A percentile compares a stretch with the other conserved stretches of the same genome.
These are phyloP conservation scores for Talaromyces pinophilus DNA, from an alignment of 2,329 filamentous ascomycete genomes.

Conservation along the genomic window DNA sequence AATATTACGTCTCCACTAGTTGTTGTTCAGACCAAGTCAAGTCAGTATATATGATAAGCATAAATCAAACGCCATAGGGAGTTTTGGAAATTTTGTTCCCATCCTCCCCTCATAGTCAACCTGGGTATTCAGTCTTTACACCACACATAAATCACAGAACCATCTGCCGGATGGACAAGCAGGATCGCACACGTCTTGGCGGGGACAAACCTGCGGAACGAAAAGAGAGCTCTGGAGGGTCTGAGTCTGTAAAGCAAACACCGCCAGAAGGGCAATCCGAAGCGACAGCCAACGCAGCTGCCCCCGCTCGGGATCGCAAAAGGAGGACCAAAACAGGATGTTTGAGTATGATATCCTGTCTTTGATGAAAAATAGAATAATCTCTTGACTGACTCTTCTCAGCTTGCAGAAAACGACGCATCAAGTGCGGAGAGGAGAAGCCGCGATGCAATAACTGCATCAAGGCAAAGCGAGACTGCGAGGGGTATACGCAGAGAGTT, in stretches of 20 bases:
- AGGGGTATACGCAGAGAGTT: constrained; percentile 46
- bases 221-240: neutral
- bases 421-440: constrained; percentile 90
- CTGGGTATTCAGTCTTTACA: neutral
- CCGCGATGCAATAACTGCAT: constrained; percentile 50
- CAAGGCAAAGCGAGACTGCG: constrained; percentile 50
- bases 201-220: neutral
- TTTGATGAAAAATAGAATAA: neutral
- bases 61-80: neutral
- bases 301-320: constrained; percentile 43
- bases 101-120: neutral
- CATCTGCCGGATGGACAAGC: constrained; percentile 18
- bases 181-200: neutral
- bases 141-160: neutral
- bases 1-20: constrained; percentile 12
- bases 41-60: constrained; percentile 7
- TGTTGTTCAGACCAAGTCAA: neutral
- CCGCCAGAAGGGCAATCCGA: constrained; percentile 14
- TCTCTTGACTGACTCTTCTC: constrained; percentile 11
- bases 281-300: constrained; percentile 26
- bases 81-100: neutral
- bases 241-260: constrained; percentile 3
- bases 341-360: constrained; percentile 64
- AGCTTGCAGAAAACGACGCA: constrained; percentile 91
- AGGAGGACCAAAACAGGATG: constrained; percentile 91